A percentile compares a stretch with the other conserved stretches of the same genome.
Evolutionary conservation across 352 stramenopile species (phyloP).

Genomic region (Saprolegnia parasitica): DNA sequence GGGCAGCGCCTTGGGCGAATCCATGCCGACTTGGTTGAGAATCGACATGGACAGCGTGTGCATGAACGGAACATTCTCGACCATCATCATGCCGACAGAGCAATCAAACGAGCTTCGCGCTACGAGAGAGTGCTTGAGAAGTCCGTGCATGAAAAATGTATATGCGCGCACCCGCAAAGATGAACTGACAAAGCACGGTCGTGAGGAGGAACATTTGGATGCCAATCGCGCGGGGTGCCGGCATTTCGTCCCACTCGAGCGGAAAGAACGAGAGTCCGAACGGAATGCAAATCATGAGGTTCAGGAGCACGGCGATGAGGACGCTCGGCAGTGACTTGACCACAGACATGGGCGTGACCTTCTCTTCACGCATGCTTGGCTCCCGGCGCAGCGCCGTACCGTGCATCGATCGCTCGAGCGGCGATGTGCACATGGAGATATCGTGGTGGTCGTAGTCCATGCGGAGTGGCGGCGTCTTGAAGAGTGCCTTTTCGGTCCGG

Average conservation of each 20-base stretch:
- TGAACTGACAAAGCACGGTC: constrained; percentile 75
- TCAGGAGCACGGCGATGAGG: constrained; percentile 66
- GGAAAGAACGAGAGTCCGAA: constrained; percentile 85
- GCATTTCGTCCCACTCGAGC: constrained; percentile 67
- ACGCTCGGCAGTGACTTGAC: constrained; percentile 42
- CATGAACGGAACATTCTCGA: constrained; percentile 96
- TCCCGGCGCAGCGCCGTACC: not conserved
- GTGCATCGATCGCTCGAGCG: constrained; percentile 32
- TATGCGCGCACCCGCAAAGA: constrained; percentile 42
- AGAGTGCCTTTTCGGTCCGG: constrained; percentile 33
- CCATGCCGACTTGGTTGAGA: constrained; percentile 77
- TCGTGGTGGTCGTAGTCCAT: constrained; percentile 40
- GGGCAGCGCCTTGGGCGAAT: constrained; percentile 65
- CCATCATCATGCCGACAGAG: constrained; percentile 88
- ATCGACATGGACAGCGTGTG: constrained; percentile 83
- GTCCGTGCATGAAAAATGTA: not conserved
- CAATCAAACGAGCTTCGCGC: constrained; percentile 60
- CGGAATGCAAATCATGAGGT: constrained; percentile 85
- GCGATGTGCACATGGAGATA: constrained; percentile 32
- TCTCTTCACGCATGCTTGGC: too few species aligned
- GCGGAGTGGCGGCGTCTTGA: constrained; percentile 61
- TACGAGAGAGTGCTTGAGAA: not conserved
- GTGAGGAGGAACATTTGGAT: constrained; percentile 83
- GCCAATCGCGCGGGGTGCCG: constrained; percentile 64
- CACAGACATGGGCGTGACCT: constrained; percentile 26